Conservation (phyloP, 2,329 filamentous ascomycete species). For the Akanthomyces uredinophilus region DNA sequence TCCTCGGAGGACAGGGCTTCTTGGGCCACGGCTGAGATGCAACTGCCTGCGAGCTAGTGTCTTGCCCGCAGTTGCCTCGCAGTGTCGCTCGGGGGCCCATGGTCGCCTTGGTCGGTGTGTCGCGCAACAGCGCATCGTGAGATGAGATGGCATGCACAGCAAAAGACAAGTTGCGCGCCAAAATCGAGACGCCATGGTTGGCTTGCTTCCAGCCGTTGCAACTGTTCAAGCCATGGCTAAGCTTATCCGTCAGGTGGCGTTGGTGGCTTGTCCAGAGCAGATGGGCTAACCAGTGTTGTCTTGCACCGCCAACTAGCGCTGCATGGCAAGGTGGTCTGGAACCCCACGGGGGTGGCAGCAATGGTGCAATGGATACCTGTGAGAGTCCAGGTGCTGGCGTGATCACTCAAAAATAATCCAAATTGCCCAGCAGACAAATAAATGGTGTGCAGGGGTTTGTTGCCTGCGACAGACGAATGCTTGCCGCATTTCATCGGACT, state of each 20-base stretch:
- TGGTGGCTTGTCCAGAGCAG: constrained; percentile 13
- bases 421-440: neutral
- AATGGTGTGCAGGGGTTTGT: neutral
- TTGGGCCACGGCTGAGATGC: constrained; percentile 1
- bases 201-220: constrained; percentile 13
- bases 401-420: neutral
- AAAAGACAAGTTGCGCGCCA: neutral
- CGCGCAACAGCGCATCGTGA: neutral
- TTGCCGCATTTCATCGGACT: constrained; percentile 3
- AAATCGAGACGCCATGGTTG: constrained; percentile 8
- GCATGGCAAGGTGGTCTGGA: constrained; percentile 1
- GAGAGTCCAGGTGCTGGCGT: constrained; percentile 6
- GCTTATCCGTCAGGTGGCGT: constrained; percentile 14
- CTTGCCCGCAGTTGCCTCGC: neutral
- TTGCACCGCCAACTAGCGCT: constrained; percentile 4
- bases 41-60: neutral
- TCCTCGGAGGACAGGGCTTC: neutral
- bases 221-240: constrained; percentile 14
- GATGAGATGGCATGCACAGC: neutral
- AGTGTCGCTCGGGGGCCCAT: neutral
- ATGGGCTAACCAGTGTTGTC: neutral
- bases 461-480: neutral
- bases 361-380: neutral
- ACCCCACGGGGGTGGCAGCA: constrained; percentile 14
- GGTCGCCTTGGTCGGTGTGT: neutral